Base-by-base conservation (phyloP, 805 yeast genomes). In the Lipomyces chichibuensis region DNA sequence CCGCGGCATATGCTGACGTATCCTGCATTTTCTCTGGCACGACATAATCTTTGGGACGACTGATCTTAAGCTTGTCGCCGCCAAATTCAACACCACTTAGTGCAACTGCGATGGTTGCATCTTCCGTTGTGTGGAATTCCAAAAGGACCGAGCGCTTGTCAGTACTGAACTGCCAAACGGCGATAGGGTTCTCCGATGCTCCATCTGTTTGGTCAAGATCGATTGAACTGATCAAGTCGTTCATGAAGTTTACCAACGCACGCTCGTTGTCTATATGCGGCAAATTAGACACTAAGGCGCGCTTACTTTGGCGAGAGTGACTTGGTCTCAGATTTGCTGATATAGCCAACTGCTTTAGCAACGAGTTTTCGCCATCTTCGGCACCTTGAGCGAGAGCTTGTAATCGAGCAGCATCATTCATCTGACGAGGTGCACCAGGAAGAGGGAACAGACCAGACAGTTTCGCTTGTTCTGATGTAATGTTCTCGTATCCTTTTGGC, bases 401-500 rank as follows among this genome's bases (percentile, higher is more conserved):
- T 14, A 64, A 57, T 39, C 51, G 39, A 11, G 58, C 65, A 13
- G 68, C 71, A 61, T 63, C 72, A 57, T 53, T 69, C 51, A 63
- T 60, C 53, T 53, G 65, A 20, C 69, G 72, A 0, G 87, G 87
- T 69, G 81, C 83, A 3, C 92, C 92, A 0, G 95, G 94, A 20
- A 85, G 80, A 1, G 93, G 91, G 73, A 91, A 92, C 1, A 90
- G 76, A 0, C 97, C 97, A 1, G 91, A 84, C 20, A 89, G 78
- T 73, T 91, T 92, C 5, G 95, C 96, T 67, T 88, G 81, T 68
- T 87, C 90, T 0, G 95, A 89, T 1, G 90, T 84, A 0, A 89
- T 87, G 6, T 84, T 84, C 73, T 90, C 95, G 75, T 89, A 89
- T 0, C 91, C 94, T 68, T 81, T 81, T 0, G 96, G 92, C 43